Evolutionary conservation across 176 grass and related monocot species (phyloP).

Genomic region (Zoysia japonica): DNA sequence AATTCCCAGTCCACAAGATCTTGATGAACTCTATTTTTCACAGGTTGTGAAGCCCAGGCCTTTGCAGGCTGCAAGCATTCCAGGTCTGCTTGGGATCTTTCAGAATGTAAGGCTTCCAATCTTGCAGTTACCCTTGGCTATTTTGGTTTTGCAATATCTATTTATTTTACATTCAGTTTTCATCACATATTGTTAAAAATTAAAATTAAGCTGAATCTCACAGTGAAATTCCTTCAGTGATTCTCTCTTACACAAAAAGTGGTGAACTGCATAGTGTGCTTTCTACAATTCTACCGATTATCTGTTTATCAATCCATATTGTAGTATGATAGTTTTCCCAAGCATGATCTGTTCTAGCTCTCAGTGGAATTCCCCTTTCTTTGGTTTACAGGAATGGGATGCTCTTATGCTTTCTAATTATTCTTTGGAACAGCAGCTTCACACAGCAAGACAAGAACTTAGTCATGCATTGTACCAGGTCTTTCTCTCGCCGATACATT

Average conservation of each 20-base stretch:
- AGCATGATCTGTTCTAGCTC: neutral
- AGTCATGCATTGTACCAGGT: conserved; percentile 99
- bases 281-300: neutral
- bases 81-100: conserved; percentile 91
- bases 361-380: conserved; percentile 28
- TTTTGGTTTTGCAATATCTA: neutral
- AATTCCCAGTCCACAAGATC: neutral
- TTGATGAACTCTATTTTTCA: conserved; percentile 32
- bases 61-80: conserved; percentile 95
- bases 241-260: neutral
- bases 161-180: neutral
- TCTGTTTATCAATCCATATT: neutral
- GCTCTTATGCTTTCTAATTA: conserved; percentile 95
- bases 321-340: neutral
- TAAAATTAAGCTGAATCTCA: neutral
- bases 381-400: conserved; percentile 83
- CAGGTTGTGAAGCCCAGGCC: conserved; percentile 91
- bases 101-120: conserved; percentile 67
- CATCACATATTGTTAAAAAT: neutral
- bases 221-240: neutral
- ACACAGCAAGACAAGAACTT: conserved; percentile 94
- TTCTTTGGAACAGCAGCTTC: conserved; percentile 94
- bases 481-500: conserved; percentile 17
- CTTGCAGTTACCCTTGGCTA: neutral
- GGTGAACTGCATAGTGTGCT: neutral